A percentile compares a stretch with the other conserved stretches of the same genome.
Conservation (phyloP, 352 stramenopile genomes). For the Globisporangium uncinulatum region DNA sequence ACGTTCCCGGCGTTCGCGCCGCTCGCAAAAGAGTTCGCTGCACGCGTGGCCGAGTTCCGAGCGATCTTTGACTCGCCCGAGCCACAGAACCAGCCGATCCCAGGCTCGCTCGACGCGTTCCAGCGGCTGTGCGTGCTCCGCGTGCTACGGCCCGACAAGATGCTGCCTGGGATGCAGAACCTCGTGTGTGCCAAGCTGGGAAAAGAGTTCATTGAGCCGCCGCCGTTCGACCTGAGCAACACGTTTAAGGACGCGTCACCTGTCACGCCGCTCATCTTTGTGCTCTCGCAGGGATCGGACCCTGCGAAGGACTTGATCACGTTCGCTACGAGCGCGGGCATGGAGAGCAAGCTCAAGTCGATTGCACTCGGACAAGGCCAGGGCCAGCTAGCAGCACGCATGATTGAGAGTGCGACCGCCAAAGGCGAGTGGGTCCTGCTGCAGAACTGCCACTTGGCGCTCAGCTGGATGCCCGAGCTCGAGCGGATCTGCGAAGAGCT, state of each 20-base stretch:
- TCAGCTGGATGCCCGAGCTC: conserved; percentile 94
- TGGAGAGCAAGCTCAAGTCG: conserved; percentile 89
- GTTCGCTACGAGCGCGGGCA: conserved; percentile 83
- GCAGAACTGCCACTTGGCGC: conserved; percentile 94
- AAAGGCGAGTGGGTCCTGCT: conserved; percentile 93
- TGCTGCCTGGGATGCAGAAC: conserved; percentile 86
- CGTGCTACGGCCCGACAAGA: conserved; percentile 75
- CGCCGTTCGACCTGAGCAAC: conserved; percentile 86
- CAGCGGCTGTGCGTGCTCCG: conserved; percentile 79
- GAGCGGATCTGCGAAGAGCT: conserved; percentile 93
- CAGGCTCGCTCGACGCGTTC: conserved; percentile 67
- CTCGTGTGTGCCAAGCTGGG: conserved; percentile 88
- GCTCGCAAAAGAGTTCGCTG: conserved; percentile 42
- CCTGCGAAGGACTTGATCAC: conserved; percentile 91
- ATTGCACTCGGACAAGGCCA: conserved; percentile 93
- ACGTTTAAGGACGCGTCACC: conserved; percentile 89
- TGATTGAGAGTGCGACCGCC: conserved; percentile 86
- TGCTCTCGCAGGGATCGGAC: conserved; percentile 92
- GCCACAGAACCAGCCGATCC: conserved; percentile 70
- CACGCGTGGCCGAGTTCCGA: conserved; percentile 44
- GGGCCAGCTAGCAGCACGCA: conserved; percentile 81
- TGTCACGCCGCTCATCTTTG: conserved; percentile 91
- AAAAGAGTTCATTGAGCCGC: conserved; percentile 87
- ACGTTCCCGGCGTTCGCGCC: conserved; percentile 62
- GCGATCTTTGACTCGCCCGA: conserved; percentile 81